phyloP scores from a whole-genome alignment of 2,329 filamentous ascomycete species.

The Teratosphaeria gauchensis region DNA sequence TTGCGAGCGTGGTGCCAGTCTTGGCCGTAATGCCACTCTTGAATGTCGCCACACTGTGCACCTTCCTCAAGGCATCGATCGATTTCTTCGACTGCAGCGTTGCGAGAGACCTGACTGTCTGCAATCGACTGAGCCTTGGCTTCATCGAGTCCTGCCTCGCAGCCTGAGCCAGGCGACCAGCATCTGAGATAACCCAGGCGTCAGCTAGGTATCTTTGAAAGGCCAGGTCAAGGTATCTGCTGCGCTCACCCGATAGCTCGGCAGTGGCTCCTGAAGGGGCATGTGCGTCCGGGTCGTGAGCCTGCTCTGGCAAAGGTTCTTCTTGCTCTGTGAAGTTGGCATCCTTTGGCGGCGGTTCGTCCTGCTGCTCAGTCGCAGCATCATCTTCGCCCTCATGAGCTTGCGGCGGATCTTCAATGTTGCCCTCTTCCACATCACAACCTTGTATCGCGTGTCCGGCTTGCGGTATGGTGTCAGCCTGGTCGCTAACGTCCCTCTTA shows the following conservation, averaged over 20 bases:
- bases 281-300: not conserved
- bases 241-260: not conserved
- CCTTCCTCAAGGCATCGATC: not conserved
- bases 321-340: not conserved
- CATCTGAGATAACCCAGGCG: not conserved
- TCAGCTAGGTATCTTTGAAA: not conserved
- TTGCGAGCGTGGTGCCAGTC: not conserved
- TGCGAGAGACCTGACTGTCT: not conserved
- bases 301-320: not conserved
- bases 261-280: not conserved
- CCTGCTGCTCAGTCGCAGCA: not conserved
- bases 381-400: not conserved
- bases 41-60: not conserved
- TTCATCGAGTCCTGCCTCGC: not conserved
- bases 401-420: not conserved
- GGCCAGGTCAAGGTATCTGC: not conserved
- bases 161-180: not conserved
- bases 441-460: not conserved
- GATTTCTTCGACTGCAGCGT: not conserved
- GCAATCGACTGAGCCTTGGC: not conserved
- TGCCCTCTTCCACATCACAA: not conserved
- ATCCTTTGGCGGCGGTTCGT: not conserved
- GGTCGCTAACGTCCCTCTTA: not conserved
- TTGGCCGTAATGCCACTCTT: not conserved
- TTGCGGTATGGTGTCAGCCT: not conserved